A percentile compares a stretch with the other conserved stretches of the same genome.
These are phyloP conservation scores for Talaromyces sp. DNA, from an alignment of 2,329 filamentous ascomycete genomes.

Conservation along the genomic window DNA sequence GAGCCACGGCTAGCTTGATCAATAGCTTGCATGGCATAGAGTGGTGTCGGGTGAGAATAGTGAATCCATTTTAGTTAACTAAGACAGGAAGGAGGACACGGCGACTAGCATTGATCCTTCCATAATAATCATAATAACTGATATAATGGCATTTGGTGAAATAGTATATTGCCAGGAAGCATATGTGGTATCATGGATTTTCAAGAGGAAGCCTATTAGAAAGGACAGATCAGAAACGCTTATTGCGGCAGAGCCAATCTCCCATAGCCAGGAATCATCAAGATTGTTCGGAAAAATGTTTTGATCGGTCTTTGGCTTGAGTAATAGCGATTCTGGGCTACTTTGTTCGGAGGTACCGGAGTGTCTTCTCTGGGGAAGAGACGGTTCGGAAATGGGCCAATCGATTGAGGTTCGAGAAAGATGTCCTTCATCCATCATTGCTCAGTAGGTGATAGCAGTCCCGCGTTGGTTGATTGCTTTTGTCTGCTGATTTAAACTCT, in stretches of 20 bases:
- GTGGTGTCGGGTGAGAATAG: not conserved
- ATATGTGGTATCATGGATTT: not conserved
- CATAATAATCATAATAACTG: not conserved
- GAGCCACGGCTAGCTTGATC: not conserved
- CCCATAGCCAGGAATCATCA: not conserved
- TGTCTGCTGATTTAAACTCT: not conserved
- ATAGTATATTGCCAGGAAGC: not conserved
- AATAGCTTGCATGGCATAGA: not conserved
- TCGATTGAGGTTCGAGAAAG: not conserved
- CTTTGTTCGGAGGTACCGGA: not conserved
- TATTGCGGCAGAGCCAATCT: not conserved
- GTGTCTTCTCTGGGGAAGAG: not conserved
- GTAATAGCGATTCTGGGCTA: not conserved
- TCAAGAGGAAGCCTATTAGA: not conserved
- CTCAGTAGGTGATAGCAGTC: not conserved
- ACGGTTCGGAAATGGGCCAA: not conserved
- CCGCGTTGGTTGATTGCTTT: not conserved
- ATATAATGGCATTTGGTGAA: not conserved
- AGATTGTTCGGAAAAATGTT: not conserved
- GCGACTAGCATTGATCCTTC: not conserved
- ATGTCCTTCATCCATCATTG: not conserved
- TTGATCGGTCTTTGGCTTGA: not conserved
- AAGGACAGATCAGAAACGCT: not conserved
- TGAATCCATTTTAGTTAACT: slow-evolving; percentile 4
- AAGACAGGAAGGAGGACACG: not conserved